A percentile compares a stretch with the other conserved stretches of the same genome.
Conservation (phyloP, 179 eudicot genomes). For the Spergularia azorica region DNA sequence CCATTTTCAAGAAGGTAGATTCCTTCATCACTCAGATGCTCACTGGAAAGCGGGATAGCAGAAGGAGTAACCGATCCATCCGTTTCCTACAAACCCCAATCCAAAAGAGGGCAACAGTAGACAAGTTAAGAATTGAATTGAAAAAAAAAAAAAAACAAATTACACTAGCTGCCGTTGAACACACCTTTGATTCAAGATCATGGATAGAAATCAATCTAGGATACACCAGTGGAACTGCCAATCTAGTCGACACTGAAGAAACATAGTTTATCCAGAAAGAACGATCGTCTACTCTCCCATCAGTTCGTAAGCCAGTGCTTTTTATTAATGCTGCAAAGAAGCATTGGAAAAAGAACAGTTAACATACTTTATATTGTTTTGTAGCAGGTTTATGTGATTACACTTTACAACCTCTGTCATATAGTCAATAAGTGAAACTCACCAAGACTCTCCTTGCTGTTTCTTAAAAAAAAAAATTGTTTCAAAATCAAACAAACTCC, state of each 20-base stretch:
- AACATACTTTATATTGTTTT: neutral
- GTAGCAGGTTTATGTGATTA: neutral
- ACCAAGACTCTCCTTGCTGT: neutral
- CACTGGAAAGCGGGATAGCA: slow-evolving; percentile 79
- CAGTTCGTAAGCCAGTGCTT: slow-evolving; percentile 69
- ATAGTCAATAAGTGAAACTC: neutral
- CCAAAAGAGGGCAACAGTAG: neutral
- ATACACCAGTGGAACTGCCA: slow-evolving; percentile 89
- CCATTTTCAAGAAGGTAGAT: slow-evolving; percentile 96
- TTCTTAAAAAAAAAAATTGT: neutral
- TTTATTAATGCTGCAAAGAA: slow-evolving; percentile 64
- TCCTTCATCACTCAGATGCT: slow-evolving; percentile 75
- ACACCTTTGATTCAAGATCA: slow-evolving; percentile 76
- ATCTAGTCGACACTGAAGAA: slow-evolving; percentile 63
- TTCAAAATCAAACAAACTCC: neutral
- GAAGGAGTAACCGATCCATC: slow-evolving; percentile 67
- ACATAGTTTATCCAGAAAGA: slow-evolving; percentile 77
- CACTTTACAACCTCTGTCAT: neutral
- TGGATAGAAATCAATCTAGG: slow-evolving; percentile 90
- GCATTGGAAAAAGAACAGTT: neutral
- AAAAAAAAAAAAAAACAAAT: neutral
- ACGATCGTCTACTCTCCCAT: slow-evolving; percentile 75
- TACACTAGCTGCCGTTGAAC: slow-evolving; percentile 9
- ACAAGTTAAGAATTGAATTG: neutral
- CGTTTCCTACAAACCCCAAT: slow-evolving; percentile 46